Evolutionary conservation across 805 yeast genomes (phyloP), one percentile per base, ranked within the genome.

Genomic region (Saccharomycodes ludwigii): DNA sequence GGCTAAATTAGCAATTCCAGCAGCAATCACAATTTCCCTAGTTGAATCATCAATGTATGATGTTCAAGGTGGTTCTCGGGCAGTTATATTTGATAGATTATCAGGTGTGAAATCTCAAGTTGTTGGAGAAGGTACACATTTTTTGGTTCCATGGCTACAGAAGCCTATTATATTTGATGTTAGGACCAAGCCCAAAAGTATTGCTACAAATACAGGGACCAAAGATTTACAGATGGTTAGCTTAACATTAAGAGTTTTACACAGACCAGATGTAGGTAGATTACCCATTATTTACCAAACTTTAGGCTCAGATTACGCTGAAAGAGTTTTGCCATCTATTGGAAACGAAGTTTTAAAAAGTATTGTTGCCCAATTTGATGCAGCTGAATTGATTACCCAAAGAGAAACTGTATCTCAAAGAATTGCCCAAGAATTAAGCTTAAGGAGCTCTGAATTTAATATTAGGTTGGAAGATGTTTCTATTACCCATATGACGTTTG

Each of bases 221-320:
- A 91, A 88, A 60, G 98, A 91, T 61, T 67, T 91, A 59, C 98
- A 91, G 61, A 88, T 80, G 69, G 98, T 91, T 22, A 76, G 93
- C 7, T 65, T 91, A 53, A 91, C 97, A 3, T 66, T 91, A 51
- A 73, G 98, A 50, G 95, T 91, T 27, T 66, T 91, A 44, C 95
- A 84, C 59, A 72, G 97, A 49, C 98, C 98, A 1, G 95, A 85
- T 39, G 93, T 91, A 30, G 55, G 65, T 46, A 70, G 68, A 40
- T 66, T 91, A 47, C 96, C 98, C 15, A 59, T 58, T 20, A 91
- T 91, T 40, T 91, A 91, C 63, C 97, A 86, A 61, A 73, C 73
- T 45, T 66, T 91, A 36, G 98, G 98, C 37, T 63, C 76, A 35
- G 98, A 91, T 58, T 91, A 91, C 58, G 98, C 88, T 56, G 95